phyloP scores from a whole-genome alignment of 495 filamentous ascomycete genomes.

The Xylaria palmicola region DNA sequence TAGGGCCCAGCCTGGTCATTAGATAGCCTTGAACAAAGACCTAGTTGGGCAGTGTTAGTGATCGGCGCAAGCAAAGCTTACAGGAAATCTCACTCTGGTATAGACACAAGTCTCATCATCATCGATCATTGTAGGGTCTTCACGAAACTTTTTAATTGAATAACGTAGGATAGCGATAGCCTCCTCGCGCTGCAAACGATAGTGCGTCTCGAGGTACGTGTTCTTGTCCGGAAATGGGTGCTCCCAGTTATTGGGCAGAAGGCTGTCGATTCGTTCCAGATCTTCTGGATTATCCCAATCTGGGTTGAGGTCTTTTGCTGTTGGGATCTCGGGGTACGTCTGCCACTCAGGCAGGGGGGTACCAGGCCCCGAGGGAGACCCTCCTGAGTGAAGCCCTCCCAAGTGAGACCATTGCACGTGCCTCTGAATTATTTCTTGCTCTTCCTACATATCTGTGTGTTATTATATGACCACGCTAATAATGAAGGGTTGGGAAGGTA shows the following conservation, averaged over 20 bases:
- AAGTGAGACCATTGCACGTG: constrained; percentile 30
- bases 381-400: too few species aligned
- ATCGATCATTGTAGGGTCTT: constrained; percentile 51
- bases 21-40: constrained; percentile 65
- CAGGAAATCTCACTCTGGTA: constrained; percentile 57
- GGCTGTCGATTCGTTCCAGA: constrained; percentile 36
- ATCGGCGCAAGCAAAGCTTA: constrained; percentile 5
- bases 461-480: neutral
- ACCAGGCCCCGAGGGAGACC: too few species aligned
- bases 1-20: constrained; percentile 61
- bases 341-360: constrained; percentile 38
- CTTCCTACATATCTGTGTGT: constrained; percentile 12
- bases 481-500: too few species aligned
- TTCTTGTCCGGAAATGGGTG: constrained; percentile 45
- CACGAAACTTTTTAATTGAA: constrained; percentile 51
- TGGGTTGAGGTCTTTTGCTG: constrained; percentile 35
- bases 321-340: constrained; percentile 45
- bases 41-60: constrained; percentile 38
- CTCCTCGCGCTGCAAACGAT: constrained; percentile 66
- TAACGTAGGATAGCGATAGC: constrained; percentile 57
- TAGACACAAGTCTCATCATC: constrained; percentile 64
- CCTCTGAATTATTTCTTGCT: constrained; percentile 27
- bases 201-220: constrained; percentile 61
- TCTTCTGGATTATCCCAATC: constrained; percentile 31
- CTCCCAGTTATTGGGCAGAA: constrained; percentile 35